Evolutionary conservation across 257 asterid species (phyloP).

Genomic region (Fraxinus cuspidata): DNA sequence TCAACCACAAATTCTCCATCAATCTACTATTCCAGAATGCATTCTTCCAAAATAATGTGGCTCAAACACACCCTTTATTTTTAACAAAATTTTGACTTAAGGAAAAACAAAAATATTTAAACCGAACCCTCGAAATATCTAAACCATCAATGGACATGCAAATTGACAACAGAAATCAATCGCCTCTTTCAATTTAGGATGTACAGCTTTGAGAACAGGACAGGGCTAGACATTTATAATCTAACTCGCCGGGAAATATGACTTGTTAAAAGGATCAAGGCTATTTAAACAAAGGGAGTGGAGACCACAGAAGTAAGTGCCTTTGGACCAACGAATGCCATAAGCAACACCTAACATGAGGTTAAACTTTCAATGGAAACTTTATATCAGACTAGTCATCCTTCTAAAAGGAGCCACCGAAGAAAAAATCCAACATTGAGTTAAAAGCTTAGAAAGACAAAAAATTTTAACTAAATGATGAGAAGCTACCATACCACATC

Average conservation of each 20-base stretch:
- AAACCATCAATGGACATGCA: not conserved
- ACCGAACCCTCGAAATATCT: not conserved
- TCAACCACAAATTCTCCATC: too few species aligned
- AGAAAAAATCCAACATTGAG: not conserved
- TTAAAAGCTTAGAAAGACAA: too few species aligned
- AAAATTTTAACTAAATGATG: not conserved
- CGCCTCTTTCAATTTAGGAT: not conserved
- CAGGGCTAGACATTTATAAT: not conserved
- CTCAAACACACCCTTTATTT: too few species aligned
- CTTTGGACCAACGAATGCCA: not conserved
- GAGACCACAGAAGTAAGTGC: too few species aligned
- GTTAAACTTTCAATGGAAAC: too few species aligned
- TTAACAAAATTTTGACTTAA: not conserved
- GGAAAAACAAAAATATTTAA: too few species aligned
- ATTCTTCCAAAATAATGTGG: too few species aligned
- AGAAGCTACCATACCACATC: conserved; percentile 70
- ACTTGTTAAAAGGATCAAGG: not conserved
- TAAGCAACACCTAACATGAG: too few species aligned
- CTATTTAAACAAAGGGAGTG: not conserved
- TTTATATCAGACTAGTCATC: too few species aligned
- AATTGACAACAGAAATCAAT: not conserved
- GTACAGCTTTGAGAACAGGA: not conserved
- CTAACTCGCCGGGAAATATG: not conserved
- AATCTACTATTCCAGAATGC: too few species aligned
- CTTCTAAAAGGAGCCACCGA: too few species aligned